phyloP scores from a whole-genome alignment of 2,329 filamentous ascomycete genomes.

The Penicillium frequentans region DNA sequence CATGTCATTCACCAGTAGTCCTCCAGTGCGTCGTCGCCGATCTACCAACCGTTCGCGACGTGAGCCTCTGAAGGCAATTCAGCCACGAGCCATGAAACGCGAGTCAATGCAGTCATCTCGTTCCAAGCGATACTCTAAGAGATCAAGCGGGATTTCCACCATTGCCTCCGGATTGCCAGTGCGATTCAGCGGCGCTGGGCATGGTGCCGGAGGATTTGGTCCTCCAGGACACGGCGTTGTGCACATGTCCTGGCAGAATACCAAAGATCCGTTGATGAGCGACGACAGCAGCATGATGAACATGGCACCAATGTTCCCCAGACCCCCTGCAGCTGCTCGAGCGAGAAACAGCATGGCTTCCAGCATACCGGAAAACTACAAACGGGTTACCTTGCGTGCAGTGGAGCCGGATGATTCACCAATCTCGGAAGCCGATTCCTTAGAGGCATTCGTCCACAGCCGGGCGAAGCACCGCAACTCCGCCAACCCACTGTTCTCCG shows the following conservation, averaged over 20 bases:
- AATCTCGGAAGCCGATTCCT: slow-evolving; percentile 36
- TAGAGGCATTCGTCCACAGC: slow-evolving; percentile 41
- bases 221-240: slow-evolving; percentile 36
- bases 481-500: slow-evolving; percentile 39
- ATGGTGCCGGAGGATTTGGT: slow-evolving; percentile 42
- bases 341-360: slow-evolving; percentile 28
- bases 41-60: slow-evolving; percentile 32
- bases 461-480: slow-evolving; percentile 41
- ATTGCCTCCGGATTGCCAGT: slow-evolving; percentile 39
- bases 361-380: slow-evolving; percentile 27
- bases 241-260: slow-evolving; percentile 40
- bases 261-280: slow-evolving; percentile 33
- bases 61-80: slow-evolving; percentile 37
- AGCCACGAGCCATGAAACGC: slow-evolving; percentile 37
- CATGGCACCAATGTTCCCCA: slow-evolving; percentile 37
- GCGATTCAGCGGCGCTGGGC: slow-evolving; percentile 43
- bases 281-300: slow-evolving; percentile 38
- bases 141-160: slow-evolving; percentile 40
- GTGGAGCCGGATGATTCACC: slow-evolving; percentile 32
- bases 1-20: slow-evolving; percentile 30
- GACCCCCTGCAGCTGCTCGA: slow-evolving; percentile 29
- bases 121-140: slow-evolving; percentile 38
- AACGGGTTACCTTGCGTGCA: slow-evolving; percentile 31
- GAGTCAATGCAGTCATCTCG: slow-evolving; percentile 37
- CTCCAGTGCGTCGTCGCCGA: slow-evolving; percentile 29